Evolutionary conservation across 2,329 filamentous ascomycete genomes (phyloP), one percentile per base, ranked within the genome.

Genomic region (Sclerotiophoma versabilis): DNA sequence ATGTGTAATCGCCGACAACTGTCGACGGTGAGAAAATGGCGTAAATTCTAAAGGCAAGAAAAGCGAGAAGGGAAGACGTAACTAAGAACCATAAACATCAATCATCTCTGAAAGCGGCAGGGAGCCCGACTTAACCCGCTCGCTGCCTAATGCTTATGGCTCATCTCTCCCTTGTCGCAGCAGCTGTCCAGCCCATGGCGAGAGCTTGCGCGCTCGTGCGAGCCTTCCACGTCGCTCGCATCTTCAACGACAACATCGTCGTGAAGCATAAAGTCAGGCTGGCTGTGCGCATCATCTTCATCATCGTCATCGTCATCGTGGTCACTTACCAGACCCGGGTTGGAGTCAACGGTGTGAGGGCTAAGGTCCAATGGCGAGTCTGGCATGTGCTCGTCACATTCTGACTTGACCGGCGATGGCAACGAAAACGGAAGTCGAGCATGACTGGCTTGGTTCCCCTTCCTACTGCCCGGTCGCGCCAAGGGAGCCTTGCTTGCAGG

Each of bases 241-340:
- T 76, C 73, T 41, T 76, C 72, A 39, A 75, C 73, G 26, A 75
- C 64, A 37, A 75, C 73, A 57, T 72, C 69, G 45, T 75, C 71
- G 49, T 69, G 62, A 57, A 75, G 68, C 32, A 69, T 63, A 32
- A 71, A 61, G 49, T 75, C 74, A 10, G 64, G 69, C 32, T 73
- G 72, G 57, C 71, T 73, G 41, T 65, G 68, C 36, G 72, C 66
- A 53, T 75, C 72, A 41, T 75, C 69, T 20, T 68, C 73, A 36
- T 76, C 74, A 33, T 79, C 76, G 47, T 80, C 79, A 51, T 81
- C 77, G 25, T 79, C 80, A 50, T 81, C 79, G 63, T 80, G 77
- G 57, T 82, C 80, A 60, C 77, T 80, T 29, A 81, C 77, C 56
- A 82, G 67, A 20, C 79, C 80, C 14, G 80, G 80, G 45, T 79